Base-by-base conservation (phyloP, 1,284 basidiomycete species). In the Puccinia hordei region DNA sequence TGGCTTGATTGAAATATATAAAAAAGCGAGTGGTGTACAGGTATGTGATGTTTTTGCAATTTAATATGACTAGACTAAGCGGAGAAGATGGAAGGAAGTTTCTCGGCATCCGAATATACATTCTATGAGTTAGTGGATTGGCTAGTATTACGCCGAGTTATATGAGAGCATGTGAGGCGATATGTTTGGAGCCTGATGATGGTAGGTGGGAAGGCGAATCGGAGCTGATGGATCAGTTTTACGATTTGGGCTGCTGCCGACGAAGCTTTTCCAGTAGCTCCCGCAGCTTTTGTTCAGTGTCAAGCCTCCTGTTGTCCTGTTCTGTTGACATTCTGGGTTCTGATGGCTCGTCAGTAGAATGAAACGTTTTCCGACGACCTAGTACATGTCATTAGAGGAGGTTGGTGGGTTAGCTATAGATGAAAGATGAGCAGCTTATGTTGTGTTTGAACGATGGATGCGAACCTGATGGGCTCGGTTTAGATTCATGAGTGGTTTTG, bases 231-330 rank as follows among this genome's bases (percentile, higher is more conserved):
- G 15, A 5, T 6, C 8, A 6, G 8, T 27, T 5, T 49, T 33
- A 69, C 2, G 66, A 27, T 49, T 69, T 69, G n/a, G 66, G 66
- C 22, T 46, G 41, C 46, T 69, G 66, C 10, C 66, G 66, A 69
- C 66, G 66, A 69, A 69, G 66, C 44, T 69, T 69, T 15, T 69
- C 66, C 6, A 69, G 44, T 69, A 69, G 30, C 2, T 69, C 44
- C 30, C 49, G 41, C 1, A 69, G 66, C 17, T 69, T 69, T 22
- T 69, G 66, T 69, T 69, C 41, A 0, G 66, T 69, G 44, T 49
- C 46, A 2, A 69, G 38, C n/a, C 66, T 46, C 5, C 17, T 19
- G 38, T 41, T 63, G n/a, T 69, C 66, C 35, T 69, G 66, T 5
- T 69, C 66, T 49, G 61, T 63, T 22, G 35, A 41, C 35, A 1